Conservation (phyloP, 2,329 filamentous ascomycete species). For the Calonectria honghensis region DNA sequence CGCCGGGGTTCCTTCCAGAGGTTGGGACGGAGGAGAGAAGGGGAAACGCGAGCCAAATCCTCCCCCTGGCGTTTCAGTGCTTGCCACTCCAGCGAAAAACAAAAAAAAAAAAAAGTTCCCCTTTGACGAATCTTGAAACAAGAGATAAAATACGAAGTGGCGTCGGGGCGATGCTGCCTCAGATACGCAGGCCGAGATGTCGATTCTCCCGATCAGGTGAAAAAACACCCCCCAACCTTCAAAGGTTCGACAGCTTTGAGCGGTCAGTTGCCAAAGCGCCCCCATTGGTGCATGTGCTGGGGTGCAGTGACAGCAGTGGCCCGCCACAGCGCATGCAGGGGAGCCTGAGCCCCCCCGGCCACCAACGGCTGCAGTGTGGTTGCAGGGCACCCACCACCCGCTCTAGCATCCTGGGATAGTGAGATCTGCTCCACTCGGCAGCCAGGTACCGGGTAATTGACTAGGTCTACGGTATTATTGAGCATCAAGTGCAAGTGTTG, state of each 20-base stretch:
- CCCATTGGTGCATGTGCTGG: conserved; percentile 31
- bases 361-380: conserved; percentile 31
- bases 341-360: conserved; percentile 22
- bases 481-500: not conserved
- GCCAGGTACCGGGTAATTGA: conserved; percentile 19
- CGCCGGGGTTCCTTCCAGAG: not conserved
- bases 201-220: not conserved
- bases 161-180: conserved; percentile 12
- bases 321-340: conserved; percentile 37
- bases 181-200: conserved; percentile 31
- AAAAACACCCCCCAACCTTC: conserved; percentile 40
- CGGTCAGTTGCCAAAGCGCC: conserved; percentile 46
- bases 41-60: not conserved
- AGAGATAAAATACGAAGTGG: conserved; percentile 8
- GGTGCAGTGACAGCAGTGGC: conserved; percentile 25
- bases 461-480: no score
- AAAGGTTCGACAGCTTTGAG: conserved; percentile 50
- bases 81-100: not conserved
- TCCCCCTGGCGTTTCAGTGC: not conserved
- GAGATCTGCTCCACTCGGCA: conserved; percentile 14
- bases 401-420: conserved; percentile 3
- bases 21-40: not conserved
- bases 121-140: not conserved
- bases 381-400: not conserved
- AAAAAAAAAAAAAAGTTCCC: not conserved